phyloP scores from a whole-genome alignment of 495 filamentous ascomycete species.

The Podospora sp. region DNA sequence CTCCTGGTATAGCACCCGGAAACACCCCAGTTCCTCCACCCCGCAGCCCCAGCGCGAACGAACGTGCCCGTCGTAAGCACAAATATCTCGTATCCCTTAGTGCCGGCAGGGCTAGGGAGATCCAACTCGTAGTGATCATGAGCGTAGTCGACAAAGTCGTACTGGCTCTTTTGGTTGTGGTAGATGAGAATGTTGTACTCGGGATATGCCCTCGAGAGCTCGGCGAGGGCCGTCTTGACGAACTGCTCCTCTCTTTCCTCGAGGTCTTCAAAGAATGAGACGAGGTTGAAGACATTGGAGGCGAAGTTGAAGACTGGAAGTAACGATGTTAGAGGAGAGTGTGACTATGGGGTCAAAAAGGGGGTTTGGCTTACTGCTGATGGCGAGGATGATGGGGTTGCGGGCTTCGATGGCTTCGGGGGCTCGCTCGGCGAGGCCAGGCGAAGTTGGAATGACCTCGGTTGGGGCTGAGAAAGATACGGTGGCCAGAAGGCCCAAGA shows the following conservation, averaged over 20 bases:
- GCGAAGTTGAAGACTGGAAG: background rate
- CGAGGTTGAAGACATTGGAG: background rate
- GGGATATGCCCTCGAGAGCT: background rate
- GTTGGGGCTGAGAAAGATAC: too few relatives aligned
- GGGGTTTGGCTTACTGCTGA: background rate
- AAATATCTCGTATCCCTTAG: conserved; percentile 9
- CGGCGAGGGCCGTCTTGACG: background rate
- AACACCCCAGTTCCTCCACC: background rate
- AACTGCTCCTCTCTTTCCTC: conserved; percentile 1
- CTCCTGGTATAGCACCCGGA: background rate
- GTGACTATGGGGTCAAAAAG: background rate
- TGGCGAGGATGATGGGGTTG: background rate
- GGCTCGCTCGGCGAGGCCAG: background rate
- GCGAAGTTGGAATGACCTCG: too few relatives aligned
- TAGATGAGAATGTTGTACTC: conserved; percentile 2
- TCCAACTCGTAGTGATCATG: conserved; percentile 1
- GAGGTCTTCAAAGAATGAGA: background rate
- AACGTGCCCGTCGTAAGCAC: conserved; percentile 3
- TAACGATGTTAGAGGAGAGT: background rate
- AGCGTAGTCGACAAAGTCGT: background rate
- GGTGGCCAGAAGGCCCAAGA: too few relatives aligned
- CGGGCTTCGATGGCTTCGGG: background rate
- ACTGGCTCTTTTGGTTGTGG: background rate
- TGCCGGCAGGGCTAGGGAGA: background rate
- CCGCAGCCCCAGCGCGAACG: background rate